Evolutionary conservation across 2,329 filamentous ascomycete species (phyloP).

Genomic region (Graphilbum fragrans): DNA sequence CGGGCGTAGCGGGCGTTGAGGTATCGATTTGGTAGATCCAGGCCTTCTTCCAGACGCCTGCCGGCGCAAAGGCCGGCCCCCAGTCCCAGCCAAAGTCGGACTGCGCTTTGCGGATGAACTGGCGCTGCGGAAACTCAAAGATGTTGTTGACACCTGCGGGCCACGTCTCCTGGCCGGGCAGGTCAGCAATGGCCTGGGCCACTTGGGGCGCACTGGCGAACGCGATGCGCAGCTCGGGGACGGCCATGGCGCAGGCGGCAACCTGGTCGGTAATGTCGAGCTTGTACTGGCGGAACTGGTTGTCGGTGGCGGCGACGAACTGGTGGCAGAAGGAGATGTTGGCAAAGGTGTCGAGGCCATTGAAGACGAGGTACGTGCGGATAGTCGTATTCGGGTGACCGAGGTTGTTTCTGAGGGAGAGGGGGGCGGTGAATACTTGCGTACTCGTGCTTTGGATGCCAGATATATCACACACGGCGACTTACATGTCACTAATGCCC

Average conservation of each 20-base stretch:
- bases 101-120: conserved; percentile 49
- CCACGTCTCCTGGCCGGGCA: conserved; percentile 38
- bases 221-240: conserved; percentile 32
- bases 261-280: conserved; percentile 41
- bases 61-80: conserved; percentile 48
- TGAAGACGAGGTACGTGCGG: conserved; percentile 44
- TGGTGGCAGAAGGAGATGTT: conserved; percentile 41
- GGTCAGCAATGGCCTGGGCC: conserved; percentile 35
- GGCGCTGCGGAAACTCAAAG: conserved; percentile 39
- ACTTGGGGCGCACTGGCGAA: conserved; percentile 42
- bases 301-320: conserved; percentile 42
- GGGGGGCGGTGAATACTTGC: background rate
- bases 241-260: conserved; percentile 20
- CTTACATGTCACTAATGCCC: conserved; percentile 28
- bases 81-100: conserved; percentile 55
- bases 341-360: conserved; percentile 50
- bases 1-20: conserved; percentile 13
- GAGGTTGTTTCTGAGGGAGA: conserved; percentile 10
- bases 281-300: conserved; percentile 50
- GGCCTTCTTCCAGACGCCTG: conserved; percentile 50
- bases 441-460: too few relatives aligned
- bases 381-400: conserved; percentile 15
- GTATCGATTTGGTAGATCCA: conserved; percentile 40
- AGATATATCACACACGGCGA: too few relatives aligned
- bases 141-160: conserved; percentile 31